Conservation (phyloP, 257 asterid species). For the Haberlea rhodopensis region DNA sequence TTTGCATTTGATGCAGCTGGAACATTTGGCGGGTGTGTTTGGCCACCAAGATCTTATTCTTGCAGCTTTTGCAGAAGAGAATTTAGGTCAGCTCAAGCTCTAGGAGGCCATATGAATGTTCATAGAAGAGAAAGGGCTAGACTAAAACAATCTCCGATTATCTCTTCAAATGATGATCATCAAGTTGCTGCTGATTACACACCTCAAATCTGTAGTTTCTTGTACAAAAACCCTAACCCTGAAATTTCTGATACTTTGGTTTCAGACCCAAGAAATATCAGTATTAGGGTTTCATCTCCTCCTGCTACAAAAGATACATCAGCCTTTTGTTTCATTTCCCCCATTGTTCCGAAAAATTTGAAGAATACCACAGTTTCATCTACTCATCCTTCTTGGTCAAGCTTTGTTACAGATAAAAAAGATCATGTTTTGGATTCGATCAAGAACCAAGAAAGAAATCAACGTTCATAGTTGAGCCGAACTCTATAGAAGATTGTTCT, state of each 20-base stretch:
- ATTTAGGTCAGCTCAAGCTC: conserved; percentile 93
- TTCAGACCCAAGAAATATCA: conserved; percentile 17
- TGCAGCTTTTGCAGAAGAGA: conserved; percentile 87
- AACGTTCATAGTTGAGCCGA: conserved; percentile 17
- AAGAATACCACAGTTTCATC: conserved; percentile 20
- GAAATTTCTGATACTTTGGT: conserved; percentile 27
- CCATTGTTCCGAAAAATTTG: conserved; percentile 29
- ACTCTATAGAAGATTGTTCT: conserved; percentile 31
- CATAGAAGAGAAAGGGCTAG: conserved; percentile 92
- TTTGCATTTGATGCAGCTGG: conserved; percentile 91
- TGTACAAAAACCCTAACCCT: conserved; percentile 48
- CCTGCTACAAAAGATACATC: conserved; percentile 21
- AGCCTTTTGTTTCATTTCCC: conserved; percentile 33
- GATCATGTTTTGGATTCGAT: conserved; percentile 29
- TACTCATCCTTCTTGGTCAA: conserved; percentile 46
- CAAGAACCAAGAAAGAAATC: conserved; percentile 34
- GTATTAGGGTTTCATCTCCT: conserved; percentile 59
- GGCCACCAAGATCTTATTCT: conserved; percentile 97
- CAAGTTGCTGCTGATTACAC: conserved; percentile 32
- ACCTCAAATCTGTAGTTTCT: conserved; percentile 39
- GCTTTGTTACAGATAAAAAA: conserved; percentile 38
- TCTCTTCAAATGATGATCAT: conserved; percentile 17
- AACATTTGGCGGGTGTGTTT: conserved; percentile 67
- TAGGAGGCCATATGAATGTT: conserved; percentile 96
- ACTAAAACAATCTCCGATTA: conserved; percentile 54